Base-by-base conservation (phyloP, 2,329 filamentous ascomycete genomes). In the Drechslerella dactyloides region DNA sequence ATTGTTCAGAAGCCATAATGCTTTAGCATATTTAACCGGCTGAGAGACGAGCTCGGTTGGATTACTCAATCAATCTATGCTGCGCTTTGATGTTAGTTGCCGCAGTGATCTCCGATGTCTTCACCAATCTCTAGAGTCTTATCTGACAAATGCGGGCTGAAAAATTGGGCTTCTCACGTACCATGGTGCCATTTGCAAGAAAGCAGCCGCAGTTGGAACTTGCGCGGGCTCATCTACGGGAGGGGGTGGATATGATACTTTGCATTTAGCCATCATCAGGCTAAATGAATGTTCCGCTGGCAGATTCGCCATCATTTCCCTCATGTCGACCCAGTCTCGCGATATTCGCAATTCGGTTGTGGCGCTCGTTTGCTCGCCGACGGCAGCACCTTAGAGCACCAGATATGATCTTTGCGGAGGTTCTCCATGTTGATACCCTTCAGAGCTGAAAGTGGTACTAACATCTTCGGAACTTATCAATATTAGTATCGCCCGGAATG, bases 331-430 rank as follows among this genome's bases (percentile, higher is more conserved):
- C 33, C 27, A n/a, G 17, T 40, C 53, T 44, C 37, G 24, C 40
- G 21, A 24, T 42, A 50, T 19, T 59, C 21, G 44, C 52, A 21
- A 19, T 17, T 61, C 68, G 68, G 68, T 46, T 72, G 68, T 72
- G 68, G 68, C 68, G 68, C 56, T 72, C 68, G 60, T 72, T 72
- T 55, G 55, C 60, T 52, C 53, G 33, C 51, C 33, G 1, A 15
- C 30, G 44, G 35, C 30, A 58, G 17, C 35, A 23, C 27, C 30
- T 55, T 64, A 59, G 21, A 40, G 55, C 52, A 40, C 30, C 66
- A 51, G 59, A 64, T 64, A 72, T 72, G 63, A 53, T 33, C 42
- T 55, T 35, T 24, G 52, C 59, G 59, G 48, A 40, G 24, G 23
- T 40, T 44, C 24, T 50, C 63, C 55, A 68, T 53, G 63, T 48